Evolutionary conservation across 495 filamentous ascomycete genomes (phyloP), one percentile per base, ranked within the genome.

Genomic region (Penicillium mononematosum): DNA sequence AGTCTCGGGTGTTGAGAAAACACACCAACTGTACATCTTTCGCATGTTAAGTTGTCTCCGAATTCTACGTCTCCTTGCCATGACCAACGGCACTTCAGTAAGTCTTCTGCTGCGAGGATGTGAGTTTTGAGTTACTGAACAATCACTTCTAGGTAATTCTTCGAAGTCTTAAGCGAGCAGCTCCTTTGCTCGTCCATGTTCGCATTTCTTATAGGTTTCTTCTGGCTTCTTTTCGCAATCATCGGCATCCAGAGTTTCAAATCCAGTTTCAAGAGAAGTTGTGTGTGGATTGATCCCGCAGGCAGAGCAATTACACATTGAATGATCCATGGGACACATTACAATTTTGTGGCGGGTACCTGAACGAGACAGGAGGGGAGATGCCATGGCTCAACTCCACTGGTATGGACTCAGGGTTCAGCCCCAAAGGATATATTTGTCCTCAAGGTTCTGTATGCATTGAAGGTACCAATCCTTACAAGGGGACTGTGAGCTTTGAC

Each of bases 161-260:
- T 34, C 83, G 91, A 68, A 97, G 93, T 81, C 73, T 99, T 45
- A 98, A 98, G 69, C 93, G 96, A 67, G 92, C 94, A 4, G 90
- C 92, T 0, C 94, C 94, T 16, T 77, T 96, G 44, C 85, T 99
- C n/a, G 86, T 95, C 38, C 89, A 96, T 59, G 95, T 99, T 99
- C 34, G 92, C 90, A 5, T 96, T 99, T 66, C 78, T 99, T 16
- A 95, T 99, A 68, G 86, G 91, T 25, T 99, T 99, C 75, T 99
- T 99, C 70, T 99, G 94, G 94, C 86, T 99, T 43, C 77, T 99
- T 8, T 99, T 99, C 74, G 95, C 93, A 29, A 96, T 99, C 60
- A 83, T 98, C 43, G 94, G 95, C 2, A 87, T 98, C 16, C 94
- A 99, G 72, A 94, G 88, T 72, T 99, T 99, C 82, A 99, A 99